Base-by-base conservation (phyloP, 2,329 filamentous ascomycete species). In the Verticillium zaregamsianum region DNA sequence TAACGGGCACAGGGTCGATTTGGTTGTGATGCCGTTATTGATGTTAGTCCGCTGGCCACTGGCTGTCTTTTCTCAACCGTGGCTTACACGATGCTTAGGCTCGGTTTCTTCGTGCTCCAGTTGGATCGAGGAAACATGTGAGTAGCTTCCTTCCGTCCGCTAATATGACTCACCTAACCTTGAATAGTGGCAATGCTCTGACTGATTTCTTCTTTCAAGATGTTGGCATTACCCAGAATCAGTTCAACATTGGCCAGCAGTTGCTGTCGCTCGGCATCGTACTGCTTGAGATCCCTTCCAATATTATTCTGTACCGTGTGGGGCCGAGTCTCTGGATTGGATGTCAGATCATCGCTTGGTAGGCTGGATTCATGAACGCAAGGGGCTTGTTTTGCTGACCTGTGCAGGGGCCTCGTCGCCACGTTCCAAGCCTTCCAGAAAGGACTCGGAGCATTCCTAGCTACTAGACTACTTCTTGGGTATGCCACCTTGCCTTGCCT, bases 221-320 rank as follows among this genome's bases (percentile, higher is more conserved):
- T 65, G 75, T 85, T 23, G 71, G 74, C 17, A 77, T 85, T 63
- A 77, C 75, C 3, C 80, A 81, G 5, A 78, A 83, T 62, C 77
- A 84, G 64, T 78, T 83, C 69, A 84, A 84, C 57, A 70, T 82
- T 35, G 82, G 82, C 4, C 77, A 81, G 28, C 80, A 82, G 62
- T 72, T 85, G 62, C 72, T 84, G 1, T 82, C 80, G 0, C 73
- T 80, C 1, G 79, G 79, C 3, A 82, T 82, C 40, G 79, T 82
- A 3, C 66, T 81, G 4, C 70, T 74, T 14, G 76, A 69, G 66
- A 80, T 81, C 23, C 80, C 80, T 0, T 80, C 79, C 33, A 82
- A 82, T 62, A 73, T 82, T 12, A 71, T 81, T 15, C 68, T 82
- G 5, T 79, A 81, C 59, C 72, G 75, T 1, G 69, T 82, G 33